These are phyloP conservation scores for Diaporthe batatas DNA, from an alignment of 2,329 filamentous ascomycete genomes.

Conservation along the genomic window DNA sequence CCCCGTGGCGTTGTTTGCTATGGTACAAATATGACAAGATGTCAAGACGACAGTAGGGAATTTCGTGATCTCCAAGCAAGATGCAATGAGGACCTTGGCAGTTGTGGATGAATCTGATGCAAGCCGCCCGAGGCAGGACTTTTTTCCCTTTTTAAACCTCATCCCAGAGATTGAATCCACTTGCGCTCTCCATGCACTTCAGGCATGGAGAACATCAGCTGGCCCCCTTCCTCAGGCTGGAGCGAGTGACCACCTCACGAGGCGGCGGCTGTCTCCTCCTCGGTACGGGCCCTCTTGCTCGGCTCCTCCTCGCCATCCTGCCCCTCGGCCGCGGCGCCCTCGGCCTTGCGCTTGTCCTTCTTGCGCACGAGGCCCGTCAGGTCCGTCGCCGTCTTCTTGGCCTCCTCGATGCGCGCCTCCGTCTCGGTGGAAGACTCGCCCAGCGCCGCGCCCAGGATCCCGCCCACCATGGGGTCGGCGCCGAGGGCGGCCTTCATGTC, in stretches of 20 bases:
- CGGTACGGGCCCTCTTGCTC: conserved; percentile 55
- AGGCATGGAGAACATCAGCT: not conserved
- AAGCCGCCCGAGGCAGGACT: too few species aligned
- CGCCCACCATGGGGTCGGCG: conserved; percentile 64
- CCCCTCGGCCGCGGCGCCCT: conserved; percentile 48
- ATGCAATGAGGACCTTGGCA: not conserved
- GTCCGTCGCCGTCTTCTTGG: conserved; percentile 80
- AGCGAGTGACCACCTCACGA: not conserved
- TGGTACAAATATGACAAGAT: conserved; percentile 30
- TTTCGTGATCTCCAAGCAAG: not conserved
- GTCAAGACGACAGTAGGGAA: conserved; percentile 10
- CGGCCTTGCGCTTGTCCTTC: conserved; percentile 63
- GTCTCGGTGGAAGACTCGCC: conserved; percentile 73
- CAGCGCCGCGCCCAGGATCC: conserved; percentile 73
- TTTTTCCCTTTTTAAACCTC: not conserved
- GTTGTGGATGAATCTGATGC: not conserved
- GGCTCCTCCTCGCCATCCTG: conserved; percentile 48
- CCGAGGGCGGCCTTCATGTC: conserved; percentile 69
- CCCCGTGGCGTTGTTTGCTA: not conserved
- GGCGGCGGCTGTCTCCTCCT: conserved; percentile 40
- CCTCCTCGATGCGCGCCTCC: conserved; percentile 76
- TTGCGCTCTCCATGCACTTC: too few species aligned
- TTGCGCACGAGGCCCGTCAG: conserved; percentile 81
- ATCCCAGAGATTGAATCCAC: not conserved
- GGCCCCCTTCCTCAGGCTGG: not conserved